A percentile compares a stretch with the other conserved stretches of the same genome.
Conservation (phyloP, 768 basidiomycete genomes). For the Cantharellus anzutake region DNA sequence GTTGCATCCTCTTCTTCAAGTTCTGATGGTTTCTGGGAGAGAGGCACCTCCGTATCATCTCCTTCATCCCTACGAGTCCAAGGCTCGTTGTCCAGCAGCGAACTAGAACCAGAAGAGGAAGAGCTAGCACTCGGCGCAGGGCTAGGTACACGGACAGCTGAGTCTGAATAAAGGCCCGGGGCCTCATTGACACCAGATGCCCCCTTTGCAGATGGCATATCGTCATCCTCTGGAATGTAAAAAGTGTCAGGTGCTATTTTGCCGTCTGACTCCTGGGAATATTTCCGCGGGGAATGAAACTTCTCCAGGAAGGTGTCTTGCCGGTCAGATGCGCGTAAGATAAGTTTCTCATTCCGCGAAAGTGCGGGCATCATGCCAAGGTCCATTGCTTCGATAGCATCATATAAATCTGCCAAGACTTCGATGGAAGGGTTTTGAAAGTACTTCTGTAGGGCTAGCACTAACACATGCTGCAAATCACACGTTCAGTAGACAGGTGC, state of each 20-base stretch:
- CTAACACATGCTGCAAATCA: constrained; percentile 57
- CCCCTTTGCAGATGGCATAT: background rate
- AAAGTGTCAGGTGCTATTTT: too few relatives aligned
- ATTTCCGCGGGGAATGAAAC: constrained; percentile 24
- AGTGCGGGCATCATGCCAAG: constrained; percentile 59
- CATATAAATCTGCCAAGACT: constrained; percentile 76
- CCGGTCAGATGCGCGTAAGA: constrained; percentile 78
- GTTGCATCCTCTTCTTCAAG: background rate
- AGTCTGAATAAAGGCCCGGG: background rate
- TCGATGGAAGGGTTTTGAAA: constrained; percentile 77
- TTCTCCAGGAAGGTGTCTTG: constrained; percentile 86
- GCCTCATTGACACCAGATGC: background rate
- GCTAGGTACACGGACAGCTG: background rate
- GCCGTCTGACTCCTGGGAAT: background rate
- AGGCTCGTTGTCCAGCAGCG: background rate
- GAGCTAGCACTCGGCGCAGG: background rate
- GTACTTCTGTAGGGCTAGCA: constrained; percentile 92
- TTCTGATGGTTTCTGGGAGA: background rate
- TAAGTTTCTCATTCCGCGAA: constrained; percentile 63
- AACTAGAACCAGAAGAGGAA: background rate
- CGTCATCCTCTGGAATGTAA: background rate
- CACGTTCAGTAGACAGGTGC: background rate
- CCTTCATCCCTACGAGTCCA: background rate
- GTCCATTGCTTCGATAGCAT: constrained; percentile 86
- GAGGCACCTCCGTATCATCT: background rate